Conservation (phyloP, 192 early-diverging fungal genomes). For the Gaertneriomyces semiglobifer region DNA sequence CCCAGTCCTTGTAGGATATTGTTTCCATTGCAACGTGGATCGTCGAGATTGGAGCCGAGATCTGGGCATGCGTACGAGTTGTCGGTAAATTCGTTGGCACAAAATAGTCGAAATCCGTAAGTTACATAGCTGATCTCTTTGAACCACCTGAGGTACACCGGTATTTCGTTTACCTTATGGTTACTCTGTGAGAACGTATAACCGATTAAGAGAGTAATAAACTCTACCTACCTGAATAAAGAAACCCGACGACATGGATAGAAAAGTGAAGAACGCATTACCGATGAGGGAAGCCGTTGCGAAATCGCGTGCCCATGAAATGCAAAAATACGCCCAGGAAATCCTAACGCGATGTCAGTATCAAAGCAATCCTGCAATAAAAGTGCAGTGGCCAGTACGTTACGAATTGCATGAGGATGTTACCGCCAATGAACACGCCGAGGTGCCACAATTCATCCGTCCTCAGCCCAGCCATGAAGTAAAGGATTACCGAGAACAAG, state of each 20-base stretch:
- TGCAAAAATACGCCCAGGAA: conserved; percentile 35
- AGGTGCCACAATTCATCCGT: conserved; percentile 41
- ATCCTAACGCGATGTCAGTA: conserved; percentile 9
- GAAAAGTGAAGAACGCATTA: conserved; percentile 37
- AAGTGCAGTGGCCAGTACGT: conserved; percentile 13
- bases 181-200: background rate
- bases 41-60: background rate
- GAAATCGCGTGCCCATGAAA: conserved; percentile 43
- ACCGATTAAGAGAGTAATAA: background rate
- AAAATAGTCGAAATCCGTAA: conserved; percentile 33
- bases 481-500: conserved; percentile 38
- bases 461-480: conserved; percentile 43
- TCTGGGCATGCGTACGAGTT: conserved; percentile 37
- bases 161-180: conserved; percentile 31
- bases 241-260: conserved; percentile 42
- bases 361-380: background rate
- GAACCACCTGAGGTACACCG: conserved; percentile 40
- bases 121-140: conserved; percentile 33
- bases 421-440: conserved; percentile 23
- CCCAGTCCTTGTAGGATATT: conserved; percentile 29
- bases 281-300: conserved; percentile 41
- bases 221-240: conserved; percentile 31
- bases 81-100: conserved; percentile 45
- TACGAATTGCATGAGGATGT: conserved; percentile 32
- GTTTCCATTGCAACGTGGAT: conserved; percentile 37